Evolutionary conservation across 352 stramenopile species (phyloP), one percentile per base, ranked within the genome.

Genomic region (Pythium phragmitis): DNA sequence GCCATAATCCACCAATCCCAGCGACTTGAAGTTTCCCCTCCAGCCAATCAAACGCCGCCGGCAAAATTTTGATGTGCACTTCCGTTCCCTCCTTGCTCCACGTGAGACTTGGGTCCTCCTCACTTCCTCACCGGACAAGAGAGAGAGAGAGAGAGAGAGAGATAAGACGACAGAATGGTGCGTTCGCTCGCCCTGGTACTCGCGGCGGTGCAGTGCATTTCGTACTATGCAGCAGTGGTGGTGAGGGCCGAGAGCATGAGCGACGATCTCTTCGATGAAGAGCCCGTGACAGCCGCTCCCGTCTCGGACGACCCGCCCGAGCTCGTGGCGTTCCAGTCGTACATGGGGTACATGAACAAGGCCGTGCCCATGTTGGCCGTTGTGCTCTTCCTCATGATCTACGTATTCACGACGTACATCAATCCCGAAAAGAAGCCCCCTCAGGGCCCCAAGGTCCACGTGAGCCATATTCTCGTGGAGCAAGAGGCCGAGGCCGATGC

Each of bases 381-480:
- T 0, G 34, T 42, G 14, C 33, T 71, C 26, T 42, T 71, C 17
- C 13, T 66, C 11, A 52, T 71, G 7, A 30, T 71, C 9, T 71
- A 71, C 58, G 63, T 67, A 47, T 51, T 57, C 42, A 60, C 61
- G 49, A 57, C 52, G 14, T 42, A 21, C 19, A 17, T 60, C 17
- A 52, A 67, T 23, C 57, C 42, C 11, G 48, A 59, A 26, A 63
- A 63, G 46, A 55, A 33, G 34, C 34, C 34, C 4, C 67, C 67
- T 23, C 34, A 64, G 34, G 75, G 77, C 14, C 73, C 62, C 8
- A 76, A 73, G 33, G 76, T 85, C 14, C 82, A 74, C 51, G 80
- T 81, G 12, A 80, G 70, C 56, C 80, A 90, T 60, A 88, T 90
- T 52, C 66, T 90, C 23, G 76, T 90, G 16, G 76, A 85, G 46